These are phyloP conservation scores for Chalaropsis thielavioides DNA, from an alignment of 2,329 filamentous ascomycete species.

Conservation along the genomic window DNA sequence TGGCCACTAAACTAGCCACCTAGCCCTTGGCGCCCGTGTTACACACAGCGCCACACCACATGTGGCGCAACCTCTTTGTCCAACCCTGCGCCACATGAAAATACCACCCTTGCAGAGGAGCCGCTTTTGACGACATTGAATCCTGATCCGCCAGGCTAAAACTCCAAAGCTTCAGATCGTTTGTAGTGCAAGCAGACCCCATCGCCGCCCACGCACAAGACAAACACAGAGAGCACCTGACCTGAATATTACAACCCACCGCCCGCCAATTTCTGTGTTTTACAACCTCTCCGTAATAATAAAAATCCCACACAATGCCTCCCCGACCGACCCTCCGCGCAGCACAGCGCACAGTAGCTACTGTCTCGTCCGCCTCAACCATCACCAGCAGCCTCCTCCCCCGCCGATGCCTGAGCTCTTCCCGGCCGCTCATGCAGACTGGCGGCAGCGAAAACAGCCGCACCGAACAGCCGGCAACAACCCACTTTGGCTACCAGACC, in stretches of 20 bases:
- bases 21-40: no score
- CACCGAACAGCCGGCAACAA: slow-evolving; percentile 26
- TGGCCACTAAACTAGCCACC: not conserved
- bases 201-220: not conserved
- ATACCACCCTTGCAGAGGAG: not conserved
- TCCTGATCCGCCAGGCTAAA: not conserved
- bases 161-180: not conserved
- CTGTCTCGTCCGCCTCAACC: not conserved
- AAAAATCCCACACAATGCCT: not conserved
- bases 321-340: slow-evolving; percentile 14
- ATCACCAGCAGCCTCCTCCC: slow-evolving; percentile 12
- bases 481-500: slow-evolving; percentile 84
- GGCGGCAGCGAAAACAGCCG: slow-evolving; percentile 8
- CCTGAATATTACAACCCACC: not conserved
- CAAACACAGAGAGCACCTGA: not conserved
- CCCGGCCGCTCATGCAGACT: slow-evolving; percentile 15
- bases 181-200: not conserved
- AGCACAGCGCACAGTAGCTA: slow-evolving; percentile 7
- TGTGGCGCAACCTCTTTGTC: not conserved
- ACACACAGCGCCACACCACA: not conserved
- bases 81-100: not conserved
- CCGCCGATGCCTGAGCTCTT: slow-evolving; percentile 14
- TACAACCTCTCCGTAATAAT: no score
- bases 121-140: slow-evolving; percentile 1
- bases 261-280: not conserved